Conservation (phyloP, 1,139 yeast species). For the Lizanozyma gosingica region DNA sequence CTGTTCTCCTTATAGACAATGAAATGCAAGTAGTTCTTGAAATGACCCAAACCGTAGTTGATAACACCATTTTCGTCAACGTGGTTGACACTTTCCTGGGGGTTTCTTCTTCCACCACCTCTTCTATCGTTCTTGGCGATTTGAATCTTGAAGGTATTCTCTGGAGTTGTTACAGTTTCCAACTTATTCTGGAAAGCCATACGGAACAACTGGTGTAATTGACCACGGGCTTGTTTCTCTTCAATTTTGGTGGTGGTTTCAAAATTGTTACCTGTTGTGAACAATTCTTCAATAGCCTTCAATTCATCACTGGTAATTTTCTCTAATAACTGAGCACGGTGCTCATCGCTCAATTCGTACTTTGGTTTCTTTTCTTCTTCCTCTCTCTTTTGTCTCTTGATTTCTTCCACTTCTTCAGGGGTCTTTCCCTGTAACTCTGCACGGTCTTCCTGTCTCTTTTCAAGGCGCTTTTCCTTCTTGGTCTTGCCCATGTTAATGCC, state of each 20-base stretch:
- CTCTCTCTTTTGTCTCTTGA: constrained; percentile 19
- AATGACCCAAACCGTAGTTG: constrained; percentile 58
- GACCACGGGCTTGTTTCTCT: constrained; percentile 66
- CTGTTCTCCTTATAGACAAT: constrained; percentile 87
- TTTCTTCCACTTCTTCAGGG: constrained; percentile 25
- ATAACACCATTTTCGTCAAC: constrained; percentile 39
- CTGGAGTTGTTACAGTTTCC: constrained; percentile 70
- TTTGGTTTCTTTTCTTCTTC: constrained; percentile 23
- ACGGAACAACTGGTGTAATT: constrained; percentile 69
- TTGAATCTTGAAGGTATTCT: constrained; percentile 55
- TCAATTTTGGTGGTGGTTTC: constrained; percentile 50
- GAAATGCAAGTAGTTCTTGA: constrained; percentile 63
- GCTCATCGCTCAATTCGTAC: constrained; percentile 37
- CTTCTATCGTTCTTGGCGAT: constrained; percentile 27
- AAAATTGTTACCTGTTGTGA: constrained; percentile 49
- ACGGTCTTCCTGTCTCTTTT: constrained; percentile 33
- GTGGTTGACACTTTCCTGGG: constrained; percentile 40
- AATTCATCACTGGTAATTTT: constrained; percentile 55
- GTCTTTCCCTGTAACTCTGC: constrained; percentile 23
- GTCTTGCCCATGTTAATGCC: constrained; percentile 52
- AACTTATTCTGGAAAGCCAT: constrained; percentile 64
- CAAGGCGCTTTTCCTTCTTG: constrained; percentile 43
- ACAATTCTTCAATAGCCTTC: constrained; percentile 43
- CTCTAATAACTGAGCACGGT: constrained; percentile 38
- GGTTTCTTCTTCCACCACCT: constrained; percentile 19